Conservation (phyloP, 345 rosid species). For the Euphorbia peplus region DNA sequence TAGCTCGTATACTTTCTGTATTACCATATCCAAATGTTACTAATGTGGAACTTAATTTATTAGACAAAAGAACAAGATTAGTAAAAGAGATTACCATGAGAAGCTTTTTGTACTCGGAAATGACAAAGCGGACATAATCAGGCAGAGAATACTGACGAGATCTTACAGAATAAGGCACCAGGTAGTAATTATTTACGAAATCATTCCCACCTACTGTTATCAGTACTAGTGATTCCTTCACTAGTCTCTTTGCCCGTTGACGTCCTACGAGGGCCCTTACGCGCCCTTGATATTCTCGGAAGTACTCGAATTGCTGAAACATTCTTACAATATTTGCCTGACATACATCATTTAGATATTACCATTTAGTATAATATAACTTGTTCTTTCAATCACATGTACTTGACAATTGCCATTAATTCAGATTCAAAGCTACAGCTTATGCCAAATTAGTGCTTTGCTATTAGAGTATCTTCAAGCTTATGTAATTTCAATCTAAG, state of each 20-base stretch:
- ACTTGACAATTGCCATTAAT: no score
- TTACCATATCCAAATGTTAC: background rate
- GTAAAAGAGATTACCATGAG: conserved; percentile 19
- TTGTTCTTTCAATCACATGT: no score
- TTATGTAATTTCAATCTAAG: no score
- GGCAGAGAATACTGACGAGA: conserved; percentile 27
- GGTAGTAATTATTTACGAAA: conserved; percentile 32
- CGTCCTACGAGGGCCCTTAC: conserved; percentile 15
- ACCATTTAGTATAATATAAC: no score
- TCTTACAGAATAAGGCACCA: conserved; percentile 26
- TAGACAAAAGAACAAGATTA: no score
- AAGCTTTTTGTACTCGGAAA: conserved; percentile 28
- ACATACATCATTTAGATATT: no score
- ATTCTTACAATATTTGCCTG: conserved; percentile 28
- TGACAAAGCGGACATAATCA: conserved; percentile 15
- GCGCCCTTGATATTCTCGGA: conserved; percentile 24
- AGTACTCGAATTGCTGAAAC: conserved; percentile 17
- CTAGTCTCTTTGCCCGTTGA: conserved; percentile 2
- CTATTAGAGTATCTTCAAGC: no score
- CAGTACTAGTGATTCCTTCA: conserved; percentile 17
- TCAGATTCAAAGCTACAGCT: no score
- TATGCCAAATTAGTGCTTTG: no score
- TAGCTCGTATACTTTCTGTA: conserved; percentile 23
- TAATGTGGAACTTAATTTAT: no score
- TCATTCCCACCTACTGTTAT: conserved; percentile 32